Evolutionary conservation across 108 stramenopile genomes (phyloP).

Genomic region (Pinguiococcus pyrenoidosus): DNA sequence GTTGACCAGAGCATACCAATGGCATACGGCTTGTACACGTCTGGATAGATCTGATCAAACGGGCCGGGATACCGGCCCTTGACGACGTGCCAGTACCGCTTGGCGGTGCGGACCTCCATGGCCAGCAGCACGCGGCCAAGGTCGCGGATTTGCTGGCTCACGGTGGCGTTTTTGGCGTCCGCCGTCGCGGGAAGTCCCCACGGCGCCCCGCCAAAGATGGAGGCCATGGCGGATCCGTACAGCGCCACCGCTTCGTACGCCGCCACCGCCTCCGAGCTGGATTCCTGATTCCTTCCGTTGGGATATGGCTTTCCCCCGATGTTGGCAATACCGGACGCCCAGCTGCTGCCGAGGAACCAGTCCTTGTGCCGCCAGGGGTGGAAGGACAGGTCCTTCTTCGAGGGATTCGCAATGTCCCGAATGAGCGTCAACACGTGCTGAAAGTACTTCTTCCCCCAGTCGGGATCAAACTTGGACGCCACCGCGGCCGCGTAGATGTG

Average conservation of each 20-base stretch:
- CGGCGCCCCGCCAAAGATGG: conserved; percentile 23
- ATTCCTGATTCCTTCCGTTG: conserved; percentile 88
- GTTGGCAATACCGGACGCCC: conserved; percentile 71
- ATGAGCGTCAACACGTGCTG: conserved; percentile 63
- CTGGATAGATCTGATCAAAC: conserved; percentile 32
- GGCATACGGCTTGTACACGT: conserved; percentile 36
- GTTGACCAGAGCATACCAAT: conserved; percentile 50
- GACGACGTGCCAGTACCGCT: conserved; percentile 82
- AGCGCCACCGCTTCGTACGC: conserved; percentile 78
- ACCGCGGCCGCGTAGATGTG: conserved; percentile 80
- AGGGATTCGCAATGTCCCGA: conserved; percentile 77
- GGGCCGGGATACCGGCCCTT: conserved; percentile 26
- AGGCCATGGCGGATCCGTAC: conserved; percentile 62
- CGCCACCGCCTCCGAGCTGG: conserved; percentile 76
- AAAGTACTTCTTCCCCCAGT: conserved; percentile 62
- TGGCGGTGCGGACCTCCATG: conserved; percentile 62
- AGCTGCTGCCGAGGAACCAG: conserved; percentile 55
- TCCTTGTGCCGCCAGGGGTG: conserved; percentile 57
- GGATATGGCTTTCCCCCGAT: conserved; percentile 51
- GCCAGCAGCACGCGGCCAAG: conserved; percentile 55
- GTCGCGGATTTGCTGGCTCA: conserved; percentile 40
- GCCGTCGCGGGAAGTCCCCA: background rate
- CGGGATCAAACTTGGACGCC: conserved; percentile 58
- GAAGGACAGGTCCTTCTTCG: conserved; percentile 57
- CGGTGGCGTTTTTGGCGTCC: conserved; percentile 30